Evolutionary conservation across 169 alveolate species (phyloP).

Genomic region (Pseudocohnilembus persalinus): DNA sequence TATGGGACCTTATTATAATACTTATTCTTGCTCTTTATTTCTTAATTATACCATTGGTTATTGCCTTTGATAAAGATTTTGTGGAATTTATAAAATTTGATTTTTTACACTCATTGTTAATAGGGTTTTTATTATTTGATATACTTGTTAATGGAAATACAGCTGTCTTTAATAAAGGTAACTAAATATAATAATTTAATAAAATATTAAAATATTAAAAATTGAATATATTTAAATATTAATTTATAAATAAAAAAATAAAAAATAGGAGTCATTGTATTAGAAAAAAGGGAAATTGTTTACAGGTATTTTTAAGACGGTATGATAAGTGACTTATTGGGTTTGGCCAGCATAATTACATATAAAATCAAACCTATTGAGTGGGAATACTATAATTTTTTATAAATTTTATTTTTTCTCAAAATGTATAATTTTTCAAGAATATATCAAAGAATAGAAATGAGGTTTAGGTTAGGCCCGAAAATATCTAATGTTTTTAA

Average conservation of each 20-base stretch:
- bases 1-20: background rate
- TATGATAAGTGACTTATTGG: background rate
- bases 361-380: background rate
- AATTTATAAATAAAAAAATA: too few relatives aligned
- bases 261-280: too few relatives aligned
- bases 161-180: background rate
- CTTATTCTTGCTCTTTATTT: background rate
- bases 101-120: background rate
- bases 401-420: background rate
- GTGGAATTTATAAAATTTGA: background rate
- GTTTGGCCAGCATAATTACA: background rate
- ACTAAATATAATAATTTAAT: background rate
- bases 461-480: conserved; percentile 2
- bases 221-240: too few relatives aligned
- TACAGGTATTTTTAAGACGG: background rate
- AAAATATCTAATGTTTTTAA: background rate
- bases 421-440: background rate
- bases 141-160: background rate
- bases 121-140: background rate
- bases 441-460: conserved; percentile 8
- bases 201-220: too few relatives aligned
- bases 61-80: background rate
- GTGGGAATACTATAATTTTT: background rate
- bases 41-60: background rate
- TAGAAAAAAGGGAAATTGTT: too few relatives aligned